A percentile compares a stretch with the other conserved stretches of the same genome.
phyloP scores from a whole-genome alignment of 2,329 filamentous ascomycete species.

The Colletotrichum sp. region DNA sequence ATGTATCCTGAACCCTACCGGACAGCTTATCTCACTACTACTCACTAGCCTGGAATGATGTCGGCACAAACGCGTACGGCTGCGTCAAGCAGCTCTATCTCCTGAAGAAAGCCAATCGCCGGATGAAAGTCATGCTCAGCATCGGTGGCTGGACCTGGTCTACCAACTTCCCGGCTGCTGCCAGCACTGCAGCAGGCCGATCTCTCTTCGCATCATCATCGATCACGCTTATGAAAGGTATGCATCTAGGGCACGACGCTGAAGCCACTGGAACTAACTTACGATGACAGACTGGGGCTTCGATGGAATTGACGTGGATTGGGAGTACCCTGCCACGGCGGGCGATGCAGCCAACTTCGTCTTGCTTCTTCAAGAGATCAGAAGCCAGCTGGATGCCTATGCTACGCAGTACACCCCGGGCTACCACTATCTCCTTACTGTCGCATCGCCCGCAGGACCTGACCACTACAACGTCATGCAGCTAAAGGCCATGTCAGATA shows the following conservation, averaged over 20 bases:
- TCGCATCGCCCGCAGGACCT: conserved; percentile 56
- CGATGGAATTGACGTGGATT: conserved; percentile 52
- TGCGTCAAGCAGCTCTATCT: conserved; percentile 80
- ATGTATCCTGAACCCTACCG: rapidly evolving
- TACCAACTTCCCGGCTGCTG: conserved; percentile 72
- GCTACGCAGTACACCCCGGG: conserved; percentile 45
- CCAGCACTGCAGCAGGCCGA: conserved; percentile 66
- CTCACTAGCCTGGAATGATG: conserved; percentile 9
- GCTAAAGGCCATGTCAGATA: conserved; percentile 37
- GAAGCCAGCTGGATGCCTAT: conserved; percentile 54
- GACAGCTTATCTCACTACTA: background rate
- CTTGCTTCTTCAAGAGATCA: conserved; percentile 48
- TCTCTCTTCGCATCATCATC: conserved; percentile 72
- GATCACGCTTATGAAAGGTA: conserved; percentile 66
- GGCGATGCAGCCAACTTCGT: conserved; percentile 50
- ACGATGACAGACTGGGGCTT: conserved; percentile 65
- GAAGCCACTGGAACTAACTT: background rate
- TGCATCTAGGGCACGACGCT: background rate
- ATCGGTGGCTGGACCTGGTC: conserved; percentile 91
- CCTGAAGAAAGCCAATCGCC: conserved; percentile 78
- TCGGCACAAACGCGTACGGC: conserved; percentile 71
- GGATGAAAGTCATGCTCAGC: conserved; percentile 78
- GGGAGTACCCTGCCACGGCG: conserved; percentile 40
- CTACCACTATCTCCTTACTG: conserved; percentile 60
- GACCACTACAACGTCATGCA: conserved; percentile 52